Evolutionary conservation across 2,329 filamentous ascomycete species (phyloP).

Genomic region (Akanthomyces muscarius): DNA sequence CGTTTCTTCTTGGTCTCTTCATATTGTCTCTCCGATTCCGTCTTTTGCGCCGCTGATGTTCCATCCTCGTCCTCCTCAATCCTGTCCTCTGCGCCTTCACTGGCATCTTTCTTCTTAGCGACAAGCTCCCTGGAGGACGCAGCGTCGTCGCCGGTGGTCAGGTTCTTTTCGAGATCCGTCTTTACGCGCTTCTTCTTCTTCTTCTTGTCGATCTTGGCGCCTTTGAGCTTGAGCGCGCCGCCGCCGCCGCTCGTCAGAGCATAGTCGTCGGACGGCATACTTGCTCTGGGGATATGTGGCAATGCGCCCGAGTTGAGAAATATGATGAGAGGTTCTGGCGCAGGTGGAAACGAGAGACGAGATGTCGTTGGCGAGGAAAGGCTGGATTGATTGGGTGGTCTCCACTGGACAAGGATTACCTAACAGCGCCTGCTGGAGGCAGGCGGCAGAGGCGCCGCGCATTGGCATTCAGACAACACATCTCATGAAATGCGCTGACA

Average conservation of each 20-base stretch:
- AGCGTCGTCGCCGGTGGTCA: conserved; percentile 32
- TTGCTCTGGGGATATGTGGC: neutral
- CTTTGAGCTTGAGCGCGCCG: conserved; percentile 83
- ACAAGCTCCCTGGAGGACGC: conserved; percentile 26
- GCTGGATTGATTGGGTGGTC: neutral
- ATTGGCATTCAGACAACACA: no score
- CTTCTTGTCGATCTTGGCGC: conserved; percentile 59
- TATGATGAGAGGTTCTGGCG: no score
- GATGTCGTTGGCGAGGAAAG: no score
- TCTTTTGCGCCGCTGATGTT: conserved; percentile 54
- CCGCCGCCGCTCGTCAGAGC: conserved; percentile 57
- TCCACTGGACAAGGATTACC: conserved; percentile 2
- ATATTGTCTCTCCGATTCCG: conserved; percentile 75
- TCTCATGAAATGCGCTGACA: no score
- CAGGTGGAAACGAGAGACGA: no score
- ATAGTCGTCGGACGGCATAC: conserved; percentile 75
- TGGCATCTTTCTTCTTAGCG: conserved; percentile 28
- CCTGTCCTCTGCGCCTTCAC: conserved; percentile 30
- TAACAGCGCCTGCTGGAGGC: neutral
- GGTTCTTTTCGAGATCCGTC: conserved; percentile 44
- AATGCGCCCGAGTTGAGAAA: no score
- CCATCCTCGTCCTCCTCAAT: conserved; percentile 28
- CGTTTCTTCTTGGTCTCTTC: conserved; percentile 79
- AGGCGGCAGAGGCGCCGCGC: neutral
- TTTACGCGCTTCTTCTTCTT: conserved; percentile 56